phyloP scores from a whole-genome alignment of 768 basidiomycete genomes.

The Scleroderma bovista region DNA sequence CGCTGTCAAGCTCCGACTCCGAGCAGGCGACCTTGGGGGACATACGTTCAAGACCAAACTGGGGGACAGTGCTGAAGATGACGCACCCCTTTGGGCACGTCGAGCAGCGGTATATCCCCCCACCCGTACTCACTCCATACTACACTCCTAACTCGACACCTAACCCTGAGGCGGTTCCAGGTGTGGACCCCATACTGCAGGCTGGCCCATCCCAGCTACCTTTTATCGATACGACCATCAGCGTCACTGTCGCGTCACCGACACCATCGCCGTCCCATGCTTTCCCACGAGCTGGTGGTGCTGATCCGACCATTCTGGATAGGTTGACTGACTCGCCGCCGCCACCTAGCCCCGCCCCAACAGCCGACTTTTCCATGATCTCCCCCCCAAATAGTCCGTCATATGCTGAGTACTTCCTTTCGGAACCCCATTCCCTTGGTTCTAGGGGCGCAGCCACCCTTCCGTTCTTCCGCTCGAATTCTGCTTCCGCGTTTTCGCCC shows the following conservation, averaged over 20 bases:
- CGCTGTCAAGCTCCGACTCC: constrained; percentile 13
- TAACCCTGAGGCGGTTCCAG: constrained; percentile 15
- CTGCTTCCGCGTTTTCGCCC: constrained; percentile 13
- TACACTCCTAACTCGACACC: constrained; percentile 29
- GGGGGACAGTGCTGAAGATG: constrained; percentile 11
- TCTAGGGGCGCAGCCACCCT: constrained; percentile 20
- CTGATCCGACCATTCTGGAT: constrained; percentile 17
- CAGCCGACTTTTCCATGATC: constrained; percentile 43
- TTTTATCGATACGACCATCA: constrained; percentile 14
- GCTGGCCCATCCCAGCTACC: constrained; percentile 26
- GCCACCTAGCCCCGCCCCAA: constrained; percentile 41
- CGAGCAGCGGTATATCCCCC: constrained; percentile 15
- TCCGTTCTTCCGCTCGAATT: constrained; percentile 27
- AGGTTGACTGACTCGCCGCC: constrained; percentile 14
- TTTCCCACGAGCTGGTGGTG: constrained; percentile 20
- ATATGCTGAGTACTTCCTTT: constrained; percentile 26
- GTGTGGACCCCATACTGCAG: constrained; percentile 9
- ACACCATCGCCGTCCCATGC: constrained; percentile 10
- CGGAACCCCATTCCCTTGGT: constrained; percentile 19
- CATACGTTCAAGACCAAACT: constrained; percentile 5
- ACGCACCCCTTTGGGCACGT: constrained; percentile 5
- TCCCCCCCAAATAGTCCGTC: constrained; percentile 36
- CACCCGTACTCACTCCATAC: constrained; percentile 25
- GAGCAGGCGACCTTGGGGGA: constrained; percentile 15
- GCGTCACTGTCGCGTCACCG: constrained; percentile 12